These are phyloP conservation scores for Sphaerulina musiva DNA, from an alignment of 2,329 filamentous ascomycete species.

Conservation along the genomic window DNA sequence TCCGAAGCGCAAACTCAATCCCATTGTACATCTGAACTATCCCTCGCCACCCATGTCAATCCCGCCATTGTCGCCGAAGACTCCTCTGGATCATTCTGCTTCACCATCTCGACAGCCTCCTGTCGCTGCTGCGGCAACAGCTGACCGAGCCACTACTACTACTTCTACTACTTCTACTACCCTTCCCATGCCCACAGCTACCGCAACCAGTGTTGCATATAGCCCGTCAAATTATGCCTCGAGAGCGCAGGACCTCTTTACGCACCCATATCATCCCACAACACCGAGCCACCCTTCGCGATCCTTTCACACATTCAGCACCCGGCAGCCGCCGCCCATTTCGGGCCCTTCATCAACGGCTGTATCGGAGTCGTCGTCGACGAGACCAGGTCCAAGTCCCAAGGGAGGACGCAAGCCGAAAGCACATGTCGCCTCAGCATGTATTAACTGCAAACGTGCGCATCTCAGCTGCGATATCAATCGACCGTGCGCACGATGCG, in stretches of 20 bases:
- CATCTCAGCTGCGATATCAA: constrained; percentile 64
- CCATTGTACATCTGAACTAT: constrained; percentile 27
- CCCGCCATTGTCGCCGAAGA: constrained; percentile 38
- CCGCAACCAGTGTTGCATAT: constrained; percentile 7
- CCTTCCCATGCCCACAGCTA: constrained; percentile 18
- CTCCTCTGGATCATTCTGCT: constrained; percentile 15
- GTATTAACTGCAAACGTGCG: constrained; percentile 77
- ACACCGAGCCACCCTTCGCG: neutral
- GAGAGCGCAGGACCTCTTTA: neutral
- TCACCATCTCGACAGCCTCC: constrained; percentile 5
- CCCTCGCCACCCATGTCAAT: constrained; percentile 49
- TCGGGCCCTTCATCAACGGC: neutral
- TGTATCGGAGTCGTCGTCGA: constrained; percentile 5
- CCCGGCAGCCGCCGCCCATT: constrained; percentile 12
- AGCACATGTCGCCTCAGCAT: constrained; percentile 76
- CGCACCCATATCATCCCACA: neutral
- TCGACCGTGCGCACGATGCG: constrained; percentile 70
- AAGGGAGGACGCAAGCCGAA: constrained; percentile 30
- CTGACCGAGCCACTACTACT: constrained; percentile 7
- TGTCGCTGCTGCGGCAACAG: constrained; percentile 5
- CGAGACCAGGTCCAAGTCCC: constrained; percentile 2
- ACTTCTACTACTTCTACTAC: neutral
- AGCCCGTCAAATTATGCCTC: constrained; percentile 10
- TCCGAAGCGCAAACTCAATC: constrained; percentile 19
- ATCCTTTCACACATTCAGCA: neutral